Percentiles rank a stretch among this genome's conserved stretches.
Evolutionary conservation across 2,329 filamentous ascomycete species (phyloP).

Genomic region (Trichoderma afroharzianum): DNA sequence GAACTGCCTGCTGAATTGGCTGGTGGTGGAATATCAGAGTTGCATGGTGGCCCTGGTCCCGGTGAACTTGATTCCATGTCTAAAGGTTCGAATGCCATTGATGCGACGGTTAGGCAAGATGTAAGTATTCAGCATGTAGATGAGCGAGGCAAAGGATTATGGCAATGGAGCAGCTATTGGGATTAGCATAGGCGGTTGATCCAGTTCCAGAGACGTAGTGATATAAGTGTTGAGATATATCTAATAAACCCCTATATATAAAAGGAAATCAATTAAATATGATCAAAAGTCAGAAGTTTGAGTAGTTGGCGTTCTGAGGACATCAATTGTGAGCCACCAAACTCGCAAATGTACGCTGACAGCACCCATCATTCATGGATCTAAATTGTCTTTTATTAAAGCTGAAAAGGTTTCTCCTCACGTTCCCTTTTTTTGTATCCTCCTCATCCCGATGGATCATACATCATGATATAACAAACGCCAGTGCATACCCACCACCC

Average conservation of each 20-base stretch:
- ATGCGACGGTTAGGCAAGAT: not conserved
- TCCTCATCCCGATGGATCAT: slow-evolving; percentile 7
- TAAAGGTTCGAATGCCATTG: not conserved
- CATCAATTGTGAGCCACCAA: too few species aligned
- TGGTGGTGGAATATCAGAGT: not conserved
- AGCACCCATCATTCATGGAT: not conserved
- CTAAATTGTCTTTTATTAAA: not conserved
- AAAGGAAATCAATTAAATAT: too few species aligned
- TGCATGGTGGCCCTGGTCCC: accelerated
- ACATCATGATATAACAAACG: slow-evolving; percentile 24
- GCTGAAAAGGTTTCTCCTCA: not conserved
- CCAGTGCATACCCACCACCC: slow-evolving; percentile 15
- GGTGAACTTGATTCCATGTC: not conserved
- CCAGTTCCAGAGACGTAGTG: not conserved
- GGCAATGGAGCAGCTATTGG: not conserved
- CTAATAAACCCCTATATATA: too few species aligned
- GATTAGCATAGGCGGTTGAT: not conserved
- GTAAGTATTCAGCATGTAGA: not conserved
- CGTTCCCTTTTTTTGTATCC: not conserved
- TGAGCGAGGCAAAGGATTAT: not conserved
- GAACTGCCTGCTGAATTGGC: not conserved
- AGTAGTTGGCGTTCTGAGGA: too few species aligned
- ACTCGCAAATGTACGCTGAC: too few species aligned
- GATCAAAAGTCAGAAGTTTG: too few species aligned
- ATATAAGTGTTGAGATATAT: too few species aligned